Conservation (phyloP, 768 basidiomycete species). For the Coprinopsis strossmayeri region DNA sequence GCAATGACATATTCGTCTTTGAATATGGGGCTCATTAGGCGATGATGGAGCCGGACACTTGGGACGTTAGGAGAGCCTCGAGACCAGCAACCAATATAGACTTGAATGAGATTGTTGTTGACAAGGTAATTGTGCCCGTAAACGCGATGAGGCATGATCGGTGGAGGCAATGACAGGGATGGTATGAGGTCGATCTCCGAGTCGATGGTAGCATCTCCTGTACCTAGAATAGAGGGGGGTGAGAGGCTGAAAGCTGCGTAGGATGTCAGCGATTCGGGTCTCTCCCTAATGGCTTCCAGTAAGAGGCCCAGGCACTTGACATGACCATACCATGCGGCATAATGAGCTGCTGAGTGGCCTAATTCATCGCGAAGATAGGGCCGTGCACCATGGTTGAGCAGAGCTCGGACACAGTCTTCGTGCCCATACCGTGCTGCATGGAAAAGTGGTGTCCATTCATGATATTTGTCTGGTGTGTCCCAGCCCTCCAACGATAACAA, state of each 20-base stretch:
- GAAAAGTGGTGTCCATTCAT: conserved; percentile 97
- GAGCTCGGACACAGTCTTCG: conserved; percentile 61
- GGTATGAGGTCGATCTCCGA: conserved; percentile 89
- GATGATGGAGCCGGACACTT: conserved; percentile 66
- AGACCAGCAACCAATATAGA: conserved; percentile 72
- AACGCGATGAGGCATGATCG: conserved; percentile 95
- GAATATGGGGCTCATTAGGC: conserved; percentile 62
- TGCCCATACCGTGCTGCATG: conserved; percentile 91
- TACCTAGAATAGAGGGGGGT: conserved; percentile 30
- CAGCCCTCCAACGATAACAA: conserved; percentile 71
- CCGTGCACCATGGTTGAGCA: conserved; percentile 74
- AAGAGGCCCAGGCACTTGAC: conserved; percentile 59
- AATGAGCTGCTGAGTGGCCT: conserved; percentile 80
- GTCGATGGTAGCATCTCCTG: conserved; percentile 32
- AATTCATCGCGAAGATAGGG: conserved; percentile 79
- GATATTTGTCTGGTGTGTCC: conserved; percentile 91
- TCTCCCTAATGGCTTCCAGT: conserved; percentile 34
- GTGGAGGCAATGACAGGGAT: conserved; percentile 90
- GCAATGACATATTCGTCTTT: conserved; percentile 62
- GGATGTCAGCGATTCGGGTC: conserved; percentile 19
- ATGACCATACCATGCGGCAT: conserved; percentile 96
- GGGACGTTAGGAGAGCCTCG: conserved; percentile 25
- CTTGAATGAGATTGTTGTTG: conserved; percentile 76
- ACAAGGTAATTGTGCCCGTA: conserved; percentile 97
- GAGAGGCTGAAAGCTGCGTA: conserved; percentile 25